Base-by-base conservation (phyloP, 2,329 filamentous ascomycete genomes). In the Peltaster fructicola region DNA sequence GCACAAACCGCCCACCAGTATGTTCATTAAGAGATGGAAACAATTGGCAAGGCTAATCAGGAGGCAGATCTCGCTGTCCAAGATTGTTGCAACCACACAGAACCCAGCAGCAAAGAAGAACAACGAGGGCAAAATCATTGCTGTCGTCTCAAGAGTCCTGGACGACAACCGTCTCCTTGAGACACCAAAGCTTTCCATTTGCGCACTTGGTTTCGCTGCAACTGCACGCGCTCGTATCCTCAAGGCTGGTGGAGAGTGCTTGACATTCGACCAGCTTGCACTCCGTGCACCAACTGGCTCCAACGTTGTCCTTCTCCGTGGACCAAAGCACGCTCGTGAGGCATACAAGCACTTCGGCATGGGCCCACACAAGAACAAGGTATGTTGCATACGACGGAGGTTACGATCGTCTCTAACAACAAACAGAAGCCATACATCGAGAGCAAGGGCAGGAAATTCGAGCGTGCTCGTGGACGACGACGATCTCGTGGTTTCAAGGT, bases 401-500 rank as follows among this genome's bases (percentile, higher is more conserved):
- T 14, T 17, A 19, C 13, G 10, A 14, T 24, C 29, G n/a, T n/a
- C n/a, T n/a, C 35, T 34, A 27, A 41, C 32, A 32, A 30, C 19
- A 24, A 25, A 33, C 43, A 88, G 85, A 95, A 93, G 73, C 85
- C 85, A 46, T 79, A 91, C 49, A 71, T 98, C 52, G 71, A 81
- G 63, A 91, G 81, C 69, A 98, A 98, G 79, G 90, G 90, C 54
- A 78, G 88, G 65, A 98, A 98, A 72, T 98, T 98, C 69, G 90
- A 98, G 76, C 72, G 73, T 53, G 88, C 84, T 53, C 84, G 88
- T 88, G 90, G 88, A 63, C 84, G 88, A 65, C 90, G 88, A 76
- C 70, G 82, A 59, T 95, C 84, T 51, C 73, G 79, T 54, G 88
- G 90, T 72, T 98, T 98, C 84, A 98, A 98, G 82, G 88, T 98